A percentile compares a stretch with the other conserved stretches of the same genome.
These are phyloP conservation scores for Fusarium floridanum DNA, from an alignment of 2,329 filamentous ascomycete genomes.

Conservation along the genomic window DNA sequence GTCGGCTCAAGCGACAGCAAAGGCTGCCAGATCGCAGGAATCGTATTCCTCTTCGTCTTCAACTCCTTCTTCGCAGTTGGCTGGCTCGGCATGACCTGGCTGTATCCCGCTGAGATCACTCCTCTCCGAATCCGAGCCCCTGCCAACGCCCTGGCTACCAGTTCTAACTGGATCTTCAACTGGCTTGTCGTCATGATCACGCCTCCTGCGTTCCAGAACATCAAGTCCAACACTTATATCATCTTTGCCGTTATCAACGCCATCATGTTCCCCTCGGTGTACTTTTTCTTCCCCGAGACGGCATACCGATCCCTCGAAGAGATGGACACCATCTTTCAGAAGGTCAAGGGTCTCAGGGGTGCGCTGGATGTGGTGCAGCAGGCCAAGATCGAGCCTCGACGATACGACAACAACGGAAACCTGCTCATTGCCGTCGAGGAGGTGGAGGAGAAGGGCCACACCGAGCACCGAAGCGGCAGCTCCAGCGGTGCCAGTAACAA, in stretches of 20 bases:
- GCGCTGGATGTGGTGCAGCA: constrained; percentile 54
- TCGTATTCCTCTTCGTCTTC: constrained; percentile 76
- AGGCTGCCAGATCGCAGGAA: constrained; percentile 69
- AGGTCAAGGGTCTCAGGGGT: constrained; percentile 60
- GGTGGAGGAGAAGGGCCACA: constrained; percentile 53
- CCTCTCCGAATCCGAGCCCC: constrained; percentile 75
- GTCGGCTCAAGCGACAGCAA: constrained; percentile 64
- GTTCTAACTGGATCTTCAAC: constrained; percentile 72
- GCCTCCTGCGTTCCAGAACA: constrained; percentile 68
- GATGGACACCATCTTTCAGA: constrained; percentile 75
- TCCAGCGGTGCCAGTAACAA: constrained; percentile 43
- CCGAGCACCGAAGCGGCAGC: constrained; percentile 47
- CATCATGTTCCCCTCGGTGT: constrained; percentile 68
- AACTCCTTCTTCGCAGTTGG: constrained; percentile 70
- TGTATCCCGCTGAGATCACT: constrained; percentile 76
- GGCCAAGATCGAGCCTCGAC: constrained; percentile 62
- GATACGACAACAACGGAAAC: constrained; percentile 72
- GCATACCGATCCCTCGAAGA: constrained; percentile 74
- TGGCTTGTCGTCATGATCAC: constrained; percentile 75
- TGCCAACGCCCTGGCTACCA: constrained; percentile 68
- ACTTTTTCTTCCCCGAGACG: constrained; percentile 76
- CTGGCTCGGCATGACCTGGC: constrained; percentile 71
- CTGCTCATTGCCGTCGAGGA: constrained; percentile 63
- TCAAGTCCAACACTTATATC: constrained; percentile 72
- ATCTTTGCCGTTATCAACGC: constrained; percentile 77